Conservation (phyloP, 805 yeast genomes). For the Candida maltosa region DNA sequence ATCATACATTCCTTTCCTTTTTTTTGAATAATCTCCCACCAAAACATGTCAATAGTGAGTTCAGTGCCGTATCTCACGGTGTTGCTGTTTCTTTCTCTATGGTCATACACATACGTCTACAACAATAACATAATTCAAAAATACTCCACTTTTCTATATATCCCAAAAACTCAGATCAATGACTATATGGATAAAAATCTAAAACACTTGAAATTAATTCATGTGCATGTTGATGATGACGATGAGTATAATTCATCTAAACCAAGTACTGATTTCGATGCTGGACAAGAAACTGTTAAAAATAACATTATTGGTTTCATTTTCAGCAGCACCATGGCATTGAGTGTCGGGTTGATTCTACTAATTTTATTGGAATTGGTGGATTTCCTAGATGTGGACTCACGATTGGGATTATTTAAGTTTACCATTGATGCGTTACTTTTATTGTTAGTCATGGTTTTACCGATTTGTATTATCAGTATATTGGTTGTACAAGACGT, state of each 20-base stretch:
- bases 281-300: slow-evolving; percentile 8
- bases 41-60: slow-evolving; percentile 5
- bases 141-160: slow-evolving; percentile 10
- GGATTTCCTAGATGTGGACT: slow-evolving; percentile 16
- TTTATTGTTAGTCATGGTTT: slow-evolving; percentile 35
- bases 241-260: slow-evolving; percentile 4
- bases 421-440: slow-evolving; percentile 36
- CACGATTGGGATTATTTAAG: slow-evolving; percentile 34
- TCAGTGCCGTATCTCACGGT: slow-evolving; percentile 4
- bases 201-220: slow-evolving; percentile 9
- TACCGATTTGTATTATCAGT: slow-evolving; percentile 40
- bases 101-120: slow-evolving; percentile 10
- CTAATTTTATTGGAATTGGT: slow-evolving; percentile 36
- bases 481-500: slow-evolving; percentile 26
- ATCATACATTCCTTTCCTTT: slow-evolving; percentile 3
- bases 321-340: slow-evolving; percentile 27
- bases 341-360: slow-evolving; percentile 28
- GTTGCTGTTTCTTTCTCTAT: slow-evolving; percentile 5
- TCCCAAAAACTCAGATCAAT: slow-evolving; percentile 23
- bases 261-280: no score
- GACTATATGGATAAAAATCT: slow-evolving; percentile 13
- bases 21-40: background rate
- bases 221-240: slow-evolving; percentile 6
- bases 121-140: slow-evolving; percentile 13
- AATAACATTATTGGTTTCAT: slow-evolving; percentile 18